Evolutionary conservation across 306 rosid species (phyloP).

Genomic region (Vigna unguiculata): DNA sequence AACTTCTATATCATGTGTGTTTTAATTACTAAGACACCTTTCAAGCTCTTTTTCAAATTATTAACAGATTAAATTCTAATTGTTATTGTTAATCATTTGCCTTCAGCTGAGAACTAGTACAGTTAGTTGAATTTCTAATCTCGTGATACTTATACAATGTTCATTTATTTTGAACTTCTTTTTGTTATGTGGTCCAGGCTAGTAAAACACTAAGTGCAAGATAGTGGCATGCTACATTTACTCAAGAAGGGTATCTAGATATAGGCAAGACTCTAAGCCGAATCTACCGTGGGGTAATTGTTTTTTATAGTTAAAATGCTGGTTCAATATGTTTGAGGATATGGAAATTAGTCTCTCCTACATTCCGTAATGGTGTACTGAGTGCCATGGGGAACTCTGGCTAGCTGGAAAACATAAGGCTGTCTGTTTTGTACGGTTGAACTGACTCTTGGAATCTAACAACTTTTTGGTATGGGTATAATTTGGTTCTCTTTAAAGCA

Average conservation of each 20-base stretch:
- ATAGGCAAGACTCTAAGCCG: constrained; percentile 85
- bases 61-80: no score
- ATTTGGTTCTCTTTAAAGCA: neutral
- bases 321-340: constrained; percentile 37
- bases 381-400: constrained; percentile 28
- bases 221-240: constrained; percentile 92
- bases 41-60: no score
- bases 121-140: constrained; percentile 30
- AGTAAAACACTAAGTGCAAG: constrained; percentile 90
- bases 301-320: constrained; percentile 44
- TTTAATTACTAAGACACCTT: no score
- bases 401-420: constrained; percentile 23
- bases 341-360: constrained; percentile 25
- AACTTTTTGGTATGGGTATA: neutral
- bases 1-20: no score
- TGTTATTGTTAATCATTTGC: neutral
- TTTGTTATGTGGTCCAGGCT: constrained; percentile 60
- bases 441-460: constrained; percentile 26
- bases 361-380: constrained; percentile 12
- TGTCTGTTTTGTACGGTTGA: constrained; percentile 23
- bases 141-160: constrained; percentile 29
- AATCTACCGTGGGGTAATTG: constrained; percentile 86
- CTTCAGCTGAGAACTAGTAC: neutral
- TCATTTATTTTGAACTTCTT: constrained; percentile 31
- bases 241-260: constrained; percentile 84